Percentiles rank a stretch among this genome's conserved stretches.
phyloP scores from a whole-genome alignment of 2,329 filamentous ascomycete genomes.

The Xylaria sp. region DNA sequence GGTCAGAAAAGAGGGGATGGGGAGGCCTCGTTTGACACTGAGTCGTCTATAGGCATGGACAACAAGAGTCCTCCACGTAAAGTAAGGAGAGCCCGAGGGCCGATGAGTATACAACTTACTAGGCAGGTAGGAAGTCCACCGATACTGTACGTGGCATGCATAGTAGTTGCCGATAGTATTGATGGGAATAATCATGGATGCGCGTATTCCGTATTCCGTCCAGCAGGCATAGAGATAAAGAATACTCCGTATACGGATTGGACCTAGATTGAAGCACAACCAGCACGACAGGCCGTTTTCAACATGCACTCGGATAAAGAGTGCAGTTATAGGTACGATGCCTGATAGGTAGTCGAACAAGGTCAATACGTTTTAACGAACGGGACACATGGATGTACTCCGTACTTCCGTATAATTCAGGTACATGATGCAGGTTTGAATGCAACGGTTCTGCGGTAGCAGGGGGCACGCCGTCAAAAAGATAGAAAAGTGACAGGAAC shows the following conservation, averaged over 20 bases:
- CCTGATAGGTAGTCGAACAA: neutral
- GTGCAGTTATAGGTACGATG: neutral
- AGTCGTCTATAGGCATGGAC: too few relatives aligned
- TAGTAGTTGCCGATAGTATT: neutral
- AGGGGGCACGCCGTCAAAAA: neutral
- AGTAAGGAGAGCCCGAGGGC: neutral
- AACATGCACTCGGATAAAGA: too few relatives aligned
- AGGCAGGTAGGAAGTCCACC: neutral
- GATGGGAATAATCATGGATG: neutral
- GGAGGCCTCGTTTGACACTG: neutral
- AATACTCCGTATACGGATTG: too few relatives aligned
- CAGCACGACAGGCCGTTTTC: too few relatives aligned
- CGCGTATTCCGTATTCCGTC: too few relatives aligned
- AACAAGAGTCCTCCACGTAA: too few relatives aligned
- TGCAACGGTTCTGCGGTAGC: neutral
- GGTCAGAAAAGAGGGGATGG: neutral
- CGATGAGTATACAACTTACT: neutral
- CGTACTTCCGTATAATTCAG: neutral
- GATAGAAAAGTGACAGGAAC: neutral
- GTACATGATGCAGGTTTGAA: neutral
- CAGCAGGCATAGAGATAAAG: too few relatives aligned
- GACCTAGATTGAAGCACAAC: too few relatives aligned
- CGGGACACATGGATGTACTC: neutral
- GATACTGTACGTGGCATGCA: too few relatives aligned
- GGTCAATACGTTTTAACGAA: neutral